A percentile compares a stretch with the other conserved stretches of the same genome.
These are phyloP conservation scores for Aspergillus ellipticus DNA, from an alignment of 495 filamentous ascomycete genomes.

Conservation along the genomic window DNA sequence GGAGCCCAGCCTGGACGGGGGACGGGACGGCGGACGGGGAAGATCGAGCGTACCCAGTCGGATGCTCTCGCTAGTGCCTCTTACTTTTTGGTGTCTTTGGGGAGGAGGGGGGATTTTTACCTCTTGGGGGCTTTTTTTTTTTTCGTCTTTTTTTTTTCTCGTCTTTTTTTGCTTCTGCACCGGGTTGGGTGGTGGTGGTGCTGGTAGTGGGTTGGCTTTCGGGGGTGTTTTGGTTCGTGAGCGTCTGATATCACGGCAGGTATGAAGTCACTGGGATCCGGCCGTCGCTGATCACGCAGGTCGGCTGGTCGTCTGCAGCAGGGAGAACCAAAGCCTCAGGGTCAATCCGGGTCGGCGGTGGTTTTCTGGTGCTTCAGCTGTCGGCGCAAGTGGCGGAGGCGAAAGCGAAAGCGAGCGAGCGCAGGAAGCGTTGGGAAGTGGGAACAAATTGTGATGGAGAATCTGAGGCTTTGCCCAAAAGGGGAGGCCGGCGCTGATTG, in stretches of 20 bases:
- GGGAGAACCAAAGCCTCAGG: no score
- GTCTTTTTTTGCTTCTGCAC: background rate
- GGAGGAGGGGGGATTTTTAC: no score
- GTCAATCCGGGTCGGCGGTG: no score
- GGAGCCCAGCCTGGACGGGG: constrained; percentile 15
- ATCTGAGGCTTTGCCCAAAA: constrained; percentile 20
- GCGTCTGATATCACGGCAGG: background rate
- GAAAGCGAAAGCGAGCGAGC: background rate
- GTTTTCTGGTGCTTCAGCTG: background rate
- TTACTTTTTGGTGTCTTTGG: background rate
- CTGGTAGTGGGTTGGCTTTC: background rate
- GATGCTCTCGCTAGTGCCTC: constrained; percentile 11
- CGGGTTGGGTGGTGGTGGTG: background rate
- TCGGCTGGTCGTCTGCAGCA: background rate
- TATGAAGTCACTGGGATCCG: background rate
- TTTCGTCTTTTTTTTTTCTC: background rate
- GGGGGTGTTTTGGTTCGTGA: background rate
- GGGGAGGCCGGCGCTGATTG: constrained; percentile 12
- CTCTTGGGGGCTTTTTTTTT: no score
- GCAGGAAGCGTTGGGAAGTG: constrained; percentile 13
- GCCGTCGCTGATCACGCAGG: background rate
- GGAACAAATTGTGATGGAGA: constrained; percentile 16
- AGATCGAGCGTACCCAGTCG: constrained; percentile 17
- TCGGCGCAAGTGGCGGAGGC: constrained; percentile 17
- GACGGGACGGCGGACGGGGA: constrained; percentile 15